A percentile compares a stretch with the other conserved stretches of the same genome.
These are phyloP conservation scores for Cunninghamia lanceolata DNA, from an alignment of 75 land plant genomes.

Conservation along the genomic window DNA sequence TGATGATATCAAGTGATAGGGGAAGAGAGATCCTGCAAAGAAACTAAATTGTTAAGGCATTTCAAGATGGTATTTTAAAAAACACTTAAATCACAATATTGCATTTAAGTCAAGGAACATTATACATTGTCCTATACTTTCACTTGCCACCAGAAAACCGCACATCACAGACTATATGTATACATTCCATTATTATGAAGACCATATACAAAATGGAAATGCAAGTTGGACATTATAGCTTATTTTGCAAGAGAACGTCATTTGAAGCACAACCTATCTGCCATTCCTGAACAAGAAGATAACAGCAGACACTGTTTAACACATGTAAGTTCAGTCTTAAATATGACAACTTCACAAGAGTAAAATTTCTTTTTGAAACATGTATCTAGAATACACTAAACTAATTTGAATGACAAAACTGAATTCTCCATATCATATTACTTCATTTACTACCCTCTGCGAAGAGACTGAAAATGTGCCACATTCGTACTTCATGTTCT, in stretches of 20 bases:
- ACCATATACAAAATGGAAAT: not conserved
- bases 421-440: not conserved
- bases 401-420: not conserved
- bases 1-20: constrained; percentile 62
- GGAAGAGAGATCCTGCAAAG: constrained; percentile 78
- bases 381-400: not conserved
- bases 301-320: not conserved
- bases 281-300: not conserved
- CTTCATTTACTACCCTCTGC: not conserved
- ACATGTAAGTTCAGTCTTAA: not conserved
- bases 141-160: not conserved
- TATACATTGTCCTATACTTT: not conserved
- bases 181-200: not conserved
- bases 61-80: not conserved
- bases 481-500: not conserved
- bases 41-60: not conserved
- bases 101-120: not conserved
- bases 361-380: not conserved
- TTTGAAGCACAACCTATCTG: not conserved
- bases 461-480: not conserved
- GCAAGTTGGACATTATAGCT: not conserved
- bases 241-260: not conserved
- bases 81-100: not conserved
- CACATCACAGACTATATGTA: not conserved
- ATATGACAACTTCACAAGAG: not conserved